Percentiles rank a stretch among this genome's conserved stretches.
phyloP scores from a whole-genome alignment of 108 stramenopile genomes.

The Skeletonema marinoi region DNA sequence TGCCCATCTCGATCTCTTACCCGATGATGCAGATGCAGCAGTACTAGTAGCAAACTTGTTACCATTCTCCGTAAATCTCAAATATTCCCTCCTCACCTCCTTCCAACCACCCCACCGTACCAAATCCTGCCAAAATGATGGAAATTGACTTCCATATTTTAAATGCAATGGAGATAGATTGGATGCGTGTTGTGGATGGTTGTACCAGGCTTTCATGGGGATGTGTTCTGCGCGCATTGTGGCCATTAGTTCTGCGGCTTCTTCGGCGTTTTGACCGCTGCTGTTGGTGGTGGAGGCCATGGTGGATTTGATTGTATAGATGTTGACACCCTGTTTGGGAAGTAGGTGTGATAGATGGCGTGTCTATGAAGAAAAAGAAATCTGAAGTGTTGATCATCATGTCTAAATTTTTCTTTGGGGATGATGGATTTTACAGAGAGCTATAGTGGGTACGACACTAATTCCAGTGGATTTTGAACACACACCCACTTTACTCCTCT shows the following conservation, averaged over 20 bases:
- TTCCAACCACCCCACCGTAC: slow-evolving; percentile 88
- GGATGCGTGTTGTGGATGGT: slow-evolving; percentile 28
- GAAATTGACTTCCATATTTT: slow-evolving; percentile 70
- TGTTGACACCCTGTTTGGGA: too few relatives aligned
- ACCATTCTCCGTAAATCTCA: slow-evolving; percentile 59
- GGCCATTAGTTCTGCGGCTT: slow-evolving; percentile 81
- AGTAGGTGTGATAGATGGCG: too few relatives aligned
- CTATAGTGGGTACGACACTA: too few relatives aligned
- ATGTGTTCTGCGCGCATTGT: slow-evolving; percentile 81
- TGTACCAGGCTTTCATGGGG: slow-evolving; percentile 86
- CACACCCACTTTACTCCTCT: too few relatives aligned
- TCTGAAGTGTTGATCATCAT: too few relatives aligned
- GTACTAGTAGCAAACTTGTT: slow-evolving; percentile 42
- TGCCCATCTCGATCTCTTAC: neutral
- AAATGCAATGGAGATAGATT: slow-evolving; percentile 35
- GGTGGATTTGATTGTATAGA: neutral
- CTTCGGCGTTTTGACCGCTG: slow-evolving; percentile 55
- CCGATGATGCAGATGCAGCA: too few relatives aligned
- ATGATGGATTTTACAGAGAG: too few relatives aligned
- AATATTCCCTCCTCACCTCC: slow-evolving; percentile 60
- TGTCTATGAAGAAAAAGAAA: too few relatives aligned
- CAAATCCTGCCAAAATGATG: slow-evolving; percentile 83
- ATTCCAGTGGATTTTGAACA: too few relatives aligned
- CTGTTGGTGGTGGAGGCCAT: slow-evolving; percentile 9
- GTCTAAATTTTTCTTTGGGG: too few relatives aligned